phyloP scores from a whole-genome alignment of 768 basidiomycete species.

The Lyophyllum decastes region DNA sequence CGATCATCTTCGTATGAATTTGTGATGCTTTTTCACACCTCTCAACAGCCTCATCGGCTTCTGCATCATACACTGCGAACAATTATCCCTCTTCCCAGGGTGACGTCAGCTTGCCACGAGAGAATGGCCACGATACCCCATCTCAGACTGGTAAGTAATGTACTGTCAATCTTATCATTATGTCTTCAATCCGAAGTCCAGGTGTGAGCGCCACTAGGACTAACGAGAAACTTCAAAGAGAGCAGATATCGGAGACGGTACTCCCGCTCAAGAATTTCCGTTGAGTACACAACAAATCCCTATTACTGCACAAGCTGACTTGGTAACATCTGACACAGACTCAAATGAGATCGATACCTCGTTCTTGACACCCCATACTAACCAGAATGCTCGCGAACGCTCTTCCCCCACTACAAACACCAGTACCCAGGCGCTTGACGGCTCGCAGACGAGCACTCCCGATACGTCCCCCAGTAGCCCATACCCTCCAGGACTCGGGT shows the following conservation, averaged over 20 bases:
- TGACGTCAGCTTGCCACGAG: not conserved
- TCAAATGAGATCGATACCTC: not conserved
- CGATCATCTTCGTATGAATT: not conserved
- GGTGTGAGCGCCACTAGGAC: not conserved
- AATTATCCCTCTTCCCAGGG: not conserved
- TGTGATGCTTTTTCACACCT: not conserved
- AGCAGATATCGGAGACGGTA: not conserved
- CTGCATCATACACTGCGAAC: not conserved
- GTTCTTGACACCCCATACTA: constrained; percentile 4
- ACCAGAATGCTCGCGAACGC: not conserved
- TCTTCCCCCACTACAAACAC: constrained; percentile 6
- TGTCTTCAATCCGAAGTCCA: not conserved
- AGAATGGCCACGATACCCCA: not conserved
- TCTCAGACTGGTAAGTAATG: not conserved
- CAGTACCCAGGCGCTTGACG: constrained; percentile 16
- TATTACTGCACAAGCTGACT: not conserved
- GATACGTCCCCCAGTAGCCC: not conserved
- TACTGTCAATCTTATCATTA: not conserved
- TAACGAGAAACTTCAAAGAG: not conserved
- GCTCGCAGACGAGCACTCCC: constrained; percentile 7
- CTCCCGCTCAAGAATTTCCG: not conserved
- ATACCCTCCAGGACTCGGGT: not conserved
- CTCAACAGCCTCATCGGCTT: not conserved
- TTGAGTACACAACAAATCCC: not conserved
- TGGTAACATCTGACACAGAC: not conserved